Percentiles rank a stretch among this genome's conserved stretches.
These are phyloP conservation scores for Chlamydomonas reinhardtii DNA, from an alignment of 163 green algal genomes.

Conservation along the genomic window DNA sequence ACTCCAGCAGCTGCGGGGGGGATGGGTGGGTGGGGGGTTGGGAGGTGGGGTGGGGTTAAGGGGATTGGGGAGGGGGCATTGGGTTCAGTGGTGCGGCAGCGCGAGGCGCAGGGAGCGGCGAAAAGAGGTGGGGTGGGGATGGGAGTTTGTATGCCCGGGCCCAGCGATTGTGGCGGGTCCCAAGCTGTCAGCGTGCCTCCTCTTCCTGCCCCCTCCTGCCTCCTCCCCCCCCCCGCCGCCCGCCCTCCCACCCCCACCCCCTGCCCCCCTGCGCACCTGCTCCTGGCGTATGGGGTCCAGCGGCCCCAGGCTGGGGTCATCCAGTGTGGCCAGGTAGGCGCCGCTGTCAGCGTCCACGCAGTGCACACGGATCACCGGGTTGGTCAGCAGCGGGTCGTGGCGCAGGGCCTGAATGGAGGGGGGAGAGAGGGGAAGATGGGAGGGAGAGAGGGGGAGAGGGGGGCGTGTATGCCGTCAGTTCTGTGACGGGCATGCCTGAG, in stretches of 20 bases:
- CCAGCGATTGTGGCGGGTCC: no score
- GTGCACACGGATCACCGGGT: constrained; percentile 59
- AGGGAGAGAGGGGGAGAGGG: not conserved
- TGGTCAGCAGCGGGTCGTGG: constrained; percentile 53
- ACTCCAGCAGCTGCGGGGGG: constrained; percentile 45
- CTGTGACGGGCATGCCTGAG: no score
- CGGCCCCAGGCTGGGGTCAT: not conserved
- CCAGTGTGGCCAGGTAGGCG: constrained; percentile 51
- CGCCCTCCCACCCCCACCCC: no score
- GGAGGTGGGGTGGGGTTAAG: not conserved
- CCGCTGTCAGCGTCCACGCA: constrained; percentile 51
- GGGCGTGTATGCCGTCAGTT: no score
- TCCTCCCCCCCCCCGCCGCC: not conserved
- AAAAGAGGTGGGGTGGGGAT: no score
- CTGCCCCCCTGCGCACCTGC: not conserved
- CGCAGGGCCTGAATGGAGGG: not conserved
- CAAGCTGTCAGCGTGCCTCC: no score
- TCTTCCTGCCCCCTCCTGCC: no score
- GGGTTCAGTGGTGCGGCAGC: no score
- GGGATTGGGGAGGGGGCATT: not conserved
- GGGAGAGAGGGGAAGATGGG: not conserved
- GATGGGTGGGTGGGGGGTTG: no score
- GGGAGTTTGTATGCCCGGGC: no score
- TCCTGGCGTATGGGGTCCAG: constrained; percentile 18
- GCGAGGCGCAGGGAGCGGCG: no score